These are phyloP conservation scores for Lyophyllum shimeji DNA, from an alignment of 768 basidiomycete genomes.

Conservation along the genomic window DNA sequence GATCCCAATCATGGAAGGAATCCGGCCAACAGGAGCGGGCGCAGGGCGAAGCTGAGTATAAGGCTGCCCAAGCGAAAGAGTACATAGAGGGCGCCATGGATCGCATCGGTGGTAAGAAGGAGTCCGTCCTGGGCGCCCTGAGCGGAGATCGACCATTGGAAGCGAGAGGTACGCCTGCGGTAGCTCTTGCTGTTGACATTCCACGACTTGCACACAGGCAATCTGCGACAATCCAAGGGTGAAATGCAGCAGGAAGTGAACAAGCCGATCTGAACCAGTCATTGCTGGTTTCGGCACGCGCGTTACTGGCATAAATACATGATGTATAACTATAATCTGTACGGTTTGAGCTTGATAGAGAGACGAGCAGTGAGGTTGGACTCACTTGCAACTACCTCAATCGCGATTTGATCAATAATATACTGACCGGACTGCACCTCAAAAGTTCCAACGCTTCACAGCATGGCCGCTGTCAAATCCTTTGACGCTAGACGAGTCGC, in stretches of 20 bases:
- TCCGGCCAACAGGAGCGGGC: constrained; percentile 53
- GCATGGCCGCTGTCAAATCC: too few species aligned
- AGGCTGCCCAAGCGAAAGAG: constrained; percentile 48
- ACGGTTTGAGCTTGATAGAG: too few species aligned
- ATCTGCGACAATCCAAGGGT: background rate
- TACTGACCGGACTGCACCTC: too few species aligned
- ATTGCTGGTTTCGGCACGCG: too few species aligned
- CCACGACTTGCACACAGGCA: background rate
- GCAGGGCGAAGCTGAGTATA: constrained; percentile 48
- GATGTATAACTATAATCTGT: too few species aligned
- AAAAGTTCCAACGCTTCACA: too few species aligned
- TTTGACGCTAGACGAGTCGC: too few species aligned
- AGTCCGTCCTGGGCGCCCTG: constrained; percentile 47
- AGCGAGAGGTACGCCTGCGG: background rate
- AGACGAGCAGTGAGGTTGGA: too few species aligned
- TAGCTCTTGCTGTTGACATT: constrained; percentile 21
- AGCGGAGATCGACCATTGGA: background rate
- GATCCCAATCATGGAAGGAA: constrained; percentile 41
- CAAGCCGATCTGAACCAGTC: background rate
- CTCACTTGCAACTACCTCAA: too few species aligned
- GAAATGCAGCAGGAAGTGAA: background rate
- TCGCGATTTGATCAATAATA: too few species aligned
- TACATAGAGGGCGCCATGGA: constrained; percentile 49
- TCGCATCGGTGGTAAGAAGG: constrained; percentile 46
- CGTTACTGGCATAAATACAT: too few species aligned